Evolutionary conservation across 805 yeast species (phyloP).

Genomic region (Pichia scutulata): DNA sequence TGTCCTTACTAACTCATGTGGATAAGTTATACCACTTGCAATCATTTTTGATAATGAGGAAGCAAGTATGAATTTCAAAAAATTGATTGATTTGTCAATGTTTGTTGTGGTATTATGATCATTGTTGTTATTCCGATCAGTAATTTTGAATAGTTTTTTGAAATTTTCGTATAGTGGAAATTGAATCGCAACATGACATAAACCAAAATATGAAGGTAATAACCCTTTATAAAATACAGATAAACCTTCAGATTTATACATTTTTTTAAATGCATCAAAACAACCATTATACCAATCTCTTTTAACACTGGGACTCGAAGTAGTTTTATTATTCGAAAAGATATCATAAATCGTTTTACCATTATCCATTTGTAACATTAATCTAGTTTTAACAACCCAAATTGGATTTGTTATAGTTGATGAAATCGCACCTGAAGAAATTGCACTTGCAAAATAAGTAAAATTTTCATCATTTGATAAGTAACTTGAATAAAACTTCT

Average conservation of each 20-base stretch:
- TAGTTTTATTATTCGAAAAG: conserved; percentile 14
- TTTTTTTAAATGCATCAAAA: conserved; percentile 71
- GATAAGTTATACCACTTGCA: conserved; percentile 85
- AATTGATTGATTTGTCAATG: conserved; percentile 10
- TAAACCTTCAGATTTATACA: conserved; percentile 74
- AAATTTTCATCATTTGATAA: conserved; percentile 22
- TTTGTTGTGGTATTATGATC: conserved; percentile 3
- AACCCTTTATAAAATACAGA: conserved; percentile 82
- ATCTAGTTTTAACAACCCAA: conserved; percentile 94
- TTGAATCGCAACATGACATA: conserved; percentile 91
- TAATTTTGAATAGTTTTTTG: conserved; percentile 41
- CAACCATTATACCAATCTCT: conserved; percentile 60
- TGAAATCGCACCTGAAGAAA: conserved; percentile 83
- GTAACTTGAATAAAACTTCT: conserved; percentile 30
- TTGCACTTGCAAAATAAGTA: conserved; percentile 52
- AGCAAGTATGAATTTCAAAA: conserved; percentile 49
- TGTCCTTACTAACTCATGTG: conserved; percentile 91
- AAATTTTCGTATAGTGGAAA: conserved; percentile 88
- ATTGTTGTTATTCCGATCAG: conserved; percentile 10
- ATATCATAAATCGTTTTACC: conserved; percentile 33
- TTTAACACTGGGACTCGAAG: not conserved
- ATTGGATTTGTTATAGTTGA: conserved; percentile 87
- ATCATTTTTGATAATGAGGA: conserved; percentile 79
- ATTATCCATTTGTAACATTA: conserved; percentile 73
- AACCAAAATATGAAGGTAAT: conserved; percentile 83